phyloP scores from a whole-genome alignment of 768 basidiomycete species.

The Leccinum ochraceum region DNA sequence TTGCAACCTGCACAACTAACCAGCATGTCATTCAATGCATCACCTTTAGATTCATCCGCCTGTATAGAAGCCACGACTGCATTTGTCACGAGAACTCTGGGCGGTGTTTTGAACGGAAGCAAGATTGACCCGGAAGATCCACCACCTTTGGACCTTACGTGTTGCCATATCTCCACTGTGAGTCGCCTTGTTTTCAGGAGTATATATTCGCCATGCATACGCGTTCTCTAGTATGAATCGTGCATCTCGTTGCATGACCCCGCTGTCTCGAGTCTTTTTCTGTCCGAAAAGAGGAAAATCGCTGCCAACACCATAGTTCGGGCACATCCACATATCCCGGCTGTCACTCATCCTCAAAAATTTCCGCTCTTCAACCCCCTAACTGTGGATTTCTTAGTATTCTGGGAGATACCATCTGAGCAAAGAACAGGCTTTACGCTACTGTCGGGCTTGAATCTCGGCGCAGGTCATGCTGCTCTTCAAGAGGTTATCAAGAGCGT shows the following conservation, averaged over 20 bases:
- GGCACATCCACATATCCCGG: conserved; percentile 59
- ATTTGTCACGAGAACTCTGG: conserved; percentile 55
- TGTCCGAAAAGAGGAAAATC: conserved; percentile 49
- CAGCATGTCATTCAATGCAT: conserved; percentile 44
- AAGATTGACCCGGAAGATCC: conserved; percentile 43
- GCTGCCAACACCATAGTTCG: conserved; percentile 37
- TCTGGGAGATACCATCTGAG: conserved; percentile 70
- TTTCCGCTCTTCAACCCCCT: conserved; percentile 83
- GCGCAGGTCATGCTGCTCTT: conserved; percentile 69
- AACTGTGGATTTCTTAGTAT: conserved; percentile 70
- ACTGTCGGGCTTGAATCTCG: conserved; percentile 59
- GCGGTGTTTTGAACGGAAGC: conserved; percentile 50
- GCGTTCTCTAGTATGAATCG: conserved; percentile 11
- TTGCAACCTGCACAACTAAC: conserved; percentile 52
- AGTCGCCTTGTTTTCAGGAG: conserved; percentile 6
- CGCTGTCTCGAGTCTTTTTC: conserved; percentile 45
- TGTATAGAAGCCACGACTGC: conserved; percentile 44
- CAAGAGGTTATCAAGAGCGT: conserved; percentile 59
- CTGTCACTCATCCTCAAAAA: conserved; percentile 48
- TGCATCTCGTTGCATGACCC: conserved; percentile 23
- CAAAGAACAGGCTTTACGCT: conserved; percentile 61
- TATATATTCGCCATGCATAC: conserved; percentile 4
- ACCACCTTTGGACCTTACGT: conserved; percentile 55
- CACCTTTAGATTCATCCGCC: conserved; percentile 37
- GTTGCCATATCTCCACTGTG: conserved; percentile 50